A percentile compares a stretch with the other conserved stretches of the same genome.
These are phyloP conservation scores for Coccomyxa subellipsoidea DNA, from an alignment of 163 green algal genomes.

Conservation along the genomic window DNA sequence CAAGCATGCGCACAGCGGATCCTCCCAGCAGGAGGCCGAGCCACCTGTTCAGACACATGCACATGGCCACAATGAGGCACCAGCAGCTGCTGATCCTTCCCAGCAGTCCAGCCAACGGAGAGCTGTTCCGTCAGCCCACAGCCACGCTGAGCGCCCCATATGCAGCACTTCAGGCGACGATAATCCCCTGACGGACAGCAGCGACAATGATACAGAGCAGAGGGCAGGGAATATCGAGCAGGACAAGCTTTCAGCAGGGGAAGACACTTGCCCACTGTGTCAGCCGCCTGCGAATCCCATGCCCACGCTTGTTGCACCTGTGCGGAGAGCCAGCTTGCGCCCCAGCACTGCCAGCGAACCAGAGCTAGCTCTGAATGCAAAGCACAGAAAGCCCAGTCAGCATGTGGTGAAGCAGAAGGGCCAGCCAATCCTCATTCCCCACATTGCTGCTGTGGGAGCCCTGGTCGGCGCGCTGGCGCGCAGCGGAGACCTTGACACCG, in stretches of 20 bases:
- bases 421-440: conserved; percentile 36
- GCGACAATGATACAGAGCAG: neutral
- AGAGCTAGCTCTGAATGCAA: neutral
- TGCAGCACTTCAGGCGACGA: no score
- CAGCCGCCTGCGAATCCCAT: neutral
- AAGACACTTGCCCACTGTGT: neutral
- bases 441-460: conserved; percentile 31
- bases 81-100: no score
- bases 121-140: no score
- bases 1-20: neutral
- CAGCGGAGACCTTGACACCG: conserved; percentile 8
- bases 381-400: neutral
- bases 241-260: neutral
- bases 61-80: neutral
- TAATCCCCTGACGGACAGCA: neutral
- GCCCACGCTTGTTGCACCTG: no score
- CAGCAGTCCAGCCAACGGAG: no score
- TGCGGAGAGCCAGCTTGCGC: neutral
- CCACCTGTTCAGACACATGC: neutral
- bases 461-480: conserved; percentile 29
- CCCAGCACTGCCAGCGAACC: neutral
- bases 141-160: no score
- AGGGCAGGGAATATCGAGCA: neutral
- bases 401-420: conserved; percentile 8
- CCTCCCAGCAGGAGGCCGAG: neutral